Evolutionary conservation across 208 protist species (phyloP), one percentile per base, ranked within the genome.

Genomic region (Leishmania amazonensis): DNA sequence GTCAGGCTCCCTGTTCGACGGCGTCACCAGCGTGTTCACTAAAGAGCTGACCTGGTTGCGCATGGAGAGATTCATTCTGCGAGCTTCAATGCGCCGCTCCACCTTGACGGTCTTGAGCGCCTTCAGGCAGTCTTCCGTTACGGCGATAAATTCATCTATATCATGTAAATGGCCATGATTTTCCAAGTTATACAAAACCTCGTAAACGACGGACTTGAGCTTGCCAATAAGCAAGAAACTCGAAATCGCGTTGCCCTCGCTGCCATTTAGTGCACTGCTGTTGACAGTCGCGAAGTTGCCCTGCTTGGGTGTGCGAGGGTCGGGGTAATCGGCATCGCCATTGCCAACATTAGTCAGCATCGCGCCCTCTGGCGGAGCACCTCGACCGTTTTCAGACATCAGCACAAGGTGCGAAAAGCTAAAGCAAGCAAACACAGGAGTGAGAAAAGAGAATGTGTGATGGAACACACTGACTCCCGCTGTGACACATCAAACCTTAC

Each of bases 71-170:
- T 83, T 85, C 40, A 84, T 84, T 31, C 89, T 85, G 0, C 86
- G 85, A 8, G 85, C 79, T 57, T 93, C 88, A 62, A 90, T 91
- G 35, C 89, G 84, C 11, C 89, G 85, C 79, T 91, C 87, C 45
- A 93, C 86, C 83, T 94, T 94, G 58, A 93, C 85, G 24, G 84
- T 91, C 76, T 90, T 92, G 42, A 96, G 76, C 5, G 83, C 90
- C 38, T 85, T 82, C 42, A 96, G 75, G 51, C 84, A 90, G 49
- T 96, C 93, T 62, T 96, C 93, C 9, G 85, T 89, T 24, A 94
- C 84, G 9, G 85, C 85, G 67, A 96, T 93, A 70, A 83, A 96
- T 65, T 92, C 89, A 64, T 96, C 91, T 1, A 93, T 83, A 67
- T 91, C 88, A 70, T 89, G 86, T 13, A 85, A 83, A 75, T 88